Conservation (phyloP, 1,284 basidiomycete genomes). For the Tilletia caries region DNA sequence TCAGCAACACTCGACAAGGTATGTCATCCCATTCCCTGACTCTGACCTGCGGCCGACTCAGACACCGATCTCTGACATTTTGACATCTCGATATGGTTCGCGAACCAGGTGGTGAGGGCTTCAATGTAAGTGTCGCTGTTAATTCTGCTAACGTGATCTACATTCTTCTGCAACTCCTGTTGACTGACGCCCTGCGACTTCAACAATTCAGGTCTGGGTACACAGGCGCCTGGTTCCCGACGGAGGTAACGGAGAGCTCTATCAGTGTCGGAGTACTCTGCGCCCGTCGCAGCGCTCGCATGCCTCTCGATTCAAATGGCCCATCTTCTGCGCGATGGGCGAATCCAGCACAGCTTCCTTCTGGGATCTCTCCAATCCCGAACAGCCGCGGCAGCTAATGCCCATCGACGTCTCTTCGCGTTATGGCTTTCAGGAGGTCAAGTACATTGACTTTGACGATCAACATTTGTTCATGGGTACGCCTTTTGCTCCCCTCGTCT, state of each 20-base stretch:
- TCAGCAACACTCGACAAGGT: background rate
- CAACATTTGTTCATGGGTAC: constrained; percentile 3
- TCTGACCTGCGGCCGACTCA: too few relatives aligned
- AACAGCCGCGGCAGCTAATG: background rate
- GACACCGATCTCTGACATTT: background rate
- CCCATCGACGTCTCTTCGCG: background rate
- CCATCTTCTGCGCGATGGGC: constrained; percentile 8
- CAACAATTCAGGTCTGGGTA: background rate
- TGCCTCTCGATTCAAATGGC: constrained; percentile 7
- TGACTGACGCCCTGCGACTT: too few relatives aligned
- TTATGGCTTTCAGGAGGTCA: background rate
- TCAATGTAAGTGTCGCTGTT: background rate
- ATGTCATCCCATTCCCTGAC: background rate
- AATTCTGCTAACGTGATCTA: too few relatives aligned
- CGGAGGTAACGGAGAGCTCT: background rate
- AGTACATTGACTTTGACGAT: constrained; percentile 10
- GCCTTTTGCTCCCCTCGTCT: background rate
- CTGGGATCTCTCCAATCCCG: background rate
- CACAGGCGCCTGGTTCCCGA: constrained; percentile 1
- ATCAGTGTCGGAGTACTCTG: background rate
- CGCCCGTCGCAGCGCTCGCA: background rate
- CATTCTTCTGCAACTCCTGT: too few relatives aligned
- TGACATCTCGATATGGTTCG: background rate
- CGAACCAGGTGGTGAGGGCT: background rate
- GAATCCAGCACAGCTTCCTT: background rate